Conservation (phyloP, 257 asterid genomes). For the Nicotiana knightiana region DNA sequence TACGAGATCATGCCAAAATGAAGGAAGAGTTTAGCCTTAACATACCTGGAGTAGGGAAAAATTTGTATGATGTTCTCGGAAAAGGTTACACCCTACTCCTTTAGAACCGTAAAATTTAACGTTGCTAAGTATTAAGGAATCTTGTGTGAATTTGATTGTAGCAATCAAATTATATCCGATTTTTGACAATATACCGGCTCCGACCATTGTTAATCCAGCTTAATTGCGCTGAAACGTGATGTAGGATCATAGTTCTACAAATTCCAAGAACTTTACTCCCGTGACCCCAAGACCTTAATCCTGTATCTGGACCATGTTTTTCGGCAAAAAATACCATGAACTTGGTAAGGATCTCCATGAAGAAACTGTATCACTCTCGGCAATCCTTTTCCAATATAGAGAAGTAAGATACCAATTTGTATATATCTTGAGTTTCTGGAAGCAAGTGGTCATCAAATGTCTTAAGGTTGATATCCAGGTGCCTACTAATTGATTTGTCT, state of each 20-base stretch:
- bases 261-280: conserved; percentile 83
- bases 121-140: too few species aligned
- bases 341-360: conserved; percentile 64
- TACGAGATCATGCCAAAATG: too few species aligned
- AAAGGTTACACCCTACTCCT: too few species aligned
- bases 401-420: conserved; percentile 73
- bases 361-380: conserved; percentile 61
- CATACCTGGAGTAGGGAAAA: too few species aligned
- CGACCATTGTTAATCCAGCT: too few species aligned
- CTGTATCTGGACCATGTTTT: conserved; percentile 81
- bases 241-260: conserved; percentile 79
- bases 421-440: conserved; percentile 55
- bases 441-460: conserved; percentile 67
- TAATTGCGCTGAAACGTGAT: conserved; percentile 23
- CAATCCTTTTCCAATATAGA: conserved; percentile 77
- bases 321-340: conserved; percentile 61
- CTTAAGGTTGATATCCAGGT: conserved; percentile 27
- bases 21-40: too few species aligned
- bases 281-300: conserved; percentile 75
- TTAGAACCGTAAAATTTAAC: too few species aligned
- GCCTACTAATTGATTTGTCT: too few species aligned
- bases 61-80: too few species aligned
- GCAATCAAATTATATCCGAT: too few species aligned
- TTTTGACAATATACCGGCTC: too few species aligned
- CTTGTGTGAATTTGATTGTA: too few species aligned